Base-by-base conservation (phyloP, 345 rosid species). In the Arabis hirsuta region DNA sequence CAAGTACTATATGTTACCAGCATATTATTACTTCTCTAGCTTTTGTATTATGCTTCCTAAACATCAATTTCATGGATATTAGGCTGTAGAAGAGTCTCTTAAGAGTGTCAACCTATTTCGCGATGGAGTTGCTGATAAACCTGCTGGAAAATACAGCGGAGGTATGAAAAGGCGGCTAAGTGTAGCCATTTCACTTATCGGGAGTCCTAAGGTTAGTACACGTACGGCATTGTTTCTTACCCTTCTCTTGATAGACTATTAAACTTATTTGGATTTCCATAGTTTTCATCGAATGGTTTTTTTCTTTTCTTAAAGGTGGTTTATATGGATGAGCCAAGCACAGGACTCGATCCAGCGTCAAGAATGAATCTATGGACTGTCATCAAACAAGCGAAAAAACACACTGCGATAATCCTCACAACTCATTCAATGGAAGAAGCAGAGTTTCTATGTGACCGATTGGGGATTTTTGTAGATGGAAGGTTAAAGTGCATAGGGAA, bases 341-440 rank as follows among this genome's bases (percentile, higher is more conserved):
- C 98, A 7, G 96, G 98, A 67, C 73, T 94, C 52, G 98, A 93
- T 81, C 98, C 97, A 57, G 94, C 96, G 57, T 93, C 98, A 47
- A 87, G 98, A 73, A 85, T 80, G 77, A 87, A 79, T 75, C 73
- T 94, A 62, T 94, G 98, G 98, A 81, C 79, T 32, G 97, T 84
- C 58, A 88, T 94, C 67, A 94, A 88, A 83, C 84, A 72, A 8
- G 98, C 96, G 4, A 94, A 94, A 73, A 77, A 67, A 69, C 79
- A 78, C 58, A 78, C 87, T 10, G 96, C 91, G 8, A 89, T 94
- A 73, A 86, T 94, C 74, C 94, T 90, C 34, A 94, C 98, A 12
- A 94, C 99, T 1, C 97, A 94, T 61, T 94, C 96, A 20, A 91
- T 89, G 97, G 99, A 91, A 81, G 99, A 94, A 81, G 99, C 99